These are phyloP conservation scores for Lodderomyces orthopsilosis DNA, from an alignment of 1,139 yeast species.

Conservation along the genomic window DNA sequence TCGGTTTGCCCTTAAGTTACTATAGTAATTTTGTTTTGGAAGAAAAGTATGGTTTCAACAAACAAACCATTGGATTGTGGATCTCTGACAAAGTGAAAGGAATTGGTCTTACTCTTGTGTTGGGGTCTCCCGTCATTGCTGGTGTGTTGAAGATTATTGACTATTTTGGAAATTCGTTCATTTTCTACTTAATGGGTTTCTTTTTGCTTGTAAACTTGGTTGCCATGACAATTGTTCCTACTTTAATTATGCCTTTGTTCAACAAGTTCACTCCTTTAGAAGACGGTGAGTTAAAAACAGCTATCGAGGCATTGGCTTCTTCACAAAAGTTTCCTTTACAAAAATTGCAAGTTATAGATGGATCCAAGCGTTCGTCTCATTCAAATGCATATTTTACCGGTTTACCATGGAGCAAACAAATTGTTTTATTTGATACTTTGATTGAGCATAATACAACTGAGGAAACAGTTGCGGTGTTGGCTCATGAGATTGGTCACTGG, in stretches of 20 bases:
- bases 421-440: slow-evolving; percentile 88
- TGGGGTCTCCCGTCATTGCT: slow-evolving; percentile 74
- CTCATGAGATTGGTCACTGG: slow-evolving; percentile 99
- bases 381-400: slow-evolving; percentile 96
- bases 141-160: slow-evolving; percentile 79
- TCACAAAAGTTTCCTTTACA: slow-evolving; percentile 80
- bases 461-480: slow-evolving; percentile 91
- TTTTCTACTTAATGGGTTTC: slow-evolving; percentile 74
- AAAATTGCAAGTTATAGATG: slow-evolving; percentile 85
- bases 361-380: slow-evolving; percentile 92
- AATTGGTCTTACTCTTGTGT: slow-evolving; percentile 46
- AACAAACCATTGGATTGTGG: slow-evolving; percentile 72
- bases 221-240: slow-evolving; percentile 73
- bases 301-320: slow-evolving; percentile 76
- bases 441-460: slow-evolving; percentile 71
- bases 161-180: slow-evolving; percentile 74
- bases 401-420: slow-evolving; percentile 93
- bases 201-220: slow-evolving; percentile 68
- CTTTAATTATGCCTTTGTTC: slow-evolving; percentile 85
- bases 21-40: slow-evolving; percentile 85
- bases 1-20: slow-evolving; percentile 66
- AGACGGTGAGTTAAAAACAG: slow-evolving; percentile 81
- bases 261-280: slow-evolving; percentile 87
- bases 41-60: slow-evolving; percentile 91
- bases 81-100: slow-evolving; percentile 67